Evolutionary conservation across 116 monocot species (phyloP).

Genomic region (Cymodocea nodosa): DNA sequence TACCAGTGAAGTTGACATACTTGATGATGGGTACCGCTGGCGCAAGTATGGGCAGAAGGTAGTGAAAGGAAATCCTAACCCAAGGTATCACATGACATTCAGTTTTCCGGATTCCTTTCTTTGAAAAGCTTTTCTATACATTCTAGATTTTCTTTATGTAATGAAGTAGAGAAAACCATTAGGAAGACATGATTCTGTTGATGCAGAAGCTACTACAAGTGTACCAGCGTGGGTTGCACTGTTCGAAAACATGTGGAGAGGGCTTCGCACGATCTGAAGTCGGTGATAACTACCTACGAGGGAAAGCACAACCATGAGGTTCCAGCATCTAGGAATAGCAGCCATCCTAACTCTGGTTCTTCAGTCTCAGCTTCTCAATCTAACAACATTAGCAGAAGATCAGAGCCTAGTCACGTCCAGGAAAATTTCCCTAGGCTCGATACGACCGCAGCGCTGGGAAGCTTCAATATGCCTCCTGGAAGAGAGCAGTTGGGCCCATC

Average conservation of each 20-base stretch:
- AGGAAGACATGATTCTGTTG: not conserved
- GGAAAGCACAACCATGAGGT: conserved; percentile 89
- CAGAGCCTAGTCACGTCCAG: conserved; percentile 15
- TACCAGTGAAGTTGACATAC: conserved; percentile 75
- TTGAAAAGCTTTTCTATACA: not conserved
- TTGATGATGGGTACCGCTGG: conserved; percentile 92
- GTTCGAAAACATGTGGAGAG: conserved; percentile 84
- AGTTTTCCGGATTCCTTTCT: too few species aligned
- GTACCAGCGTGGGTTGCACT: conserved; percentile 47
- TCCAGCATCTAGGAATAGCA: conserved; percentile 54
- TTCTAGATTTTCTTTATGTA: not conserved
- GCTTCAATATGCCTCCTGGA: conserved; percentile 10
- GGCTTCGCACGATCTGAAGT: conserved; percentile 63
- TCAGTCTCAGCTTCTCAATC: conserved; percentile 14
- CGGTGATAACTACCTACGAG: conserved; percentile 73
- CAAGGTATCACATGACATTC: conserved; percentile 24
- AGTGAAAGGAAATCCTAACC: conserved; percentile 93
- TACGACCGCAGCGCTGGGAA: conserved; percentile 5
- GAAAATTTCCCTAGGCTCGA: conserved; percentile 18
- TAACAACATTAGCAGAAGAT: conserved; percentile 8
- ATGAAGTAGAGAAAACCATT: not conserved
- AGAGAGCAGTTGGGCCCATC: conserved; percentile 17
- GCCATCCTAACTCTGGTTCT: conserved; percentile 15
- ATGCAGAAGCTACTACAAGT: conserved; percentile 84
- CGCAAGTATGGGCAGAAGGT: conserved; percentile 92